Conservation (phyloP, 1,139 yeast genomes). For the Citeromyces siamensis region DNA sequence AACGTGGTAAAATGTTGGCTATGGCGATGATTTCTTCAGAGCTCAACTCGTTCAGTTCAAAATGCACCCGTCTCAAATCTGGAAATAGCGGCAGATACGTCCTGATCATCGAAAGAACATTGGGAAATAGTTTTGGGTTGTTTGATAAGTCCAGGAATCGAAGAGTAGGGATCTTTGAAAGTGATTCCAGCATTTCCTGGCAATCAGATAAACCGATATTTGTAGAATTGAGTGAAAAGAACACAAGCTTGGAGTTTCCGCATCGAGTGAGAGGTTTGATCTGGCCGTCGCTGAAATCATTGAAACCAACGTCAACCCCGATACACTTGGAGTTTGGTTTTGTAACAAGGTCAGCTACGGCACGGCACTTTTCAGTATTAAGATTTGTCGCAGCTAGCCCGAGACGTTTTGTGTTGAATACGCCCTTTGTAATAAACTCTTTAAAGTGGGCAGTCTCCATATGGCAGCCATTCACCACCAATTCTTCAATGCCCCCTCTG, state of each 20-base stretch:
- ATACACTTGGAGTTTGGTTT: conserved; percentile 40
- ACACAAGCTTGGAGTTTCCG: conserved; percentile 24
- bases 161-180: conserved; percentile 41
- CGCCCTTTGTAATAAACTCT: conserved; percentile 38
- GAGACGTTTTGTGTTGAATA: conserved; percentile 49
- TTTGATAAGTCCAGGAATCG: conserved; percentile 71
- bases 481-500: conserved; percentile 72
- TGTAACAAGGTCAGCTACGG: conserved; percentile 53
- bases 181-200: conserved; percentile 33
- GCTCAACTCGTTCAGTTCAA: conserved; percentile 60
- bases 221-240: conserved; percentile 65
- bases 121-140: conserved; percentile 65
- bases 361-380: conserved; percentile 37
- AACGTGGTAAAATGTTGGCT: conserved; percentile 57
- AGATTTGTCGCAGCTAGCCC: conserved; percentile 72
- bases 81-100: conserved; percentile 55
- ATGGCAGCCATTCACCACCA: conserved; percentile 73
- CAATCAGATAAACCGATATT: conserved; percentile 42
- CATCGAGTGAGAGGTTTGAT: conserved; percentile 26
- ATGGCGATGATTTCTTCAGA: conserved; percentile 54
- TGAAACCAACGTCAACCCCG: conserved; percentile 81
- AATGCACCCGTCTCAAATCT: conserved; percentile 58
- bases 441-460: conserved; percentile 39
- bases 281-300: conserved; percentile 49
- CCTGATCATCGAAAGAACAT: conserved; percentile 45